Percentiles rank a stretch among this genome's conserved stretches.
Evolutionary conservation across 352 stramenopile species (phyloP).

Genomic region (Phytophthora citricola): DNA sequence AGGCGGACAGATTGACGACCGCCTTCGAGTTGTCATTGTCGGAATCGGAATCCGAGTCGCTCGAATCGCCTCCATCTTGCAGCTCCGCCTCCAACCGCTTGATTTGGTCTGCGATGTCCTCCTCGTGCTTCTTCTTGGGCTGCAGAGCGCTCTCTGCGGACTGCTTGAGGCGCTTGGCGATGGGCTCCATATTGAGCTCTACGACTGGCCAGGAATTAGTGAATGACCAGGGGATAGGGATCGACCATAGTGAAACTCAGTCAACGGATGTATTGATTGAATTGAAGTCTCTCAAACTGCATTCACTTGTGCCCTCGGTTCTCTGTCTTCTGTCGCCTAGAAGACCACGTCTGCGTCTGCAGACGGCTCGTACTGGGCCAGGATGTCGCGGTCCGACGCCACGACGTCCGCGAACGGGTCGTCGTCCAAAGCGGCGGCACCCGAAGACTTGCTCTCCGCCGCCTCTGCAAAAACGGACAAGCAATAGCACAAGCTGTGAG

Average conservation of each 20-base stretch:
- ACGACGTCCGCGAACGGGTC: conserved; percentile 79
- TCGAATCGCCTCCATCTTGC: conserved; percentile 42
- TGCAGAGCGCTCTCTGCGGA: conserved; percentile 70
- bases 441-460: conserved; percentile 17
- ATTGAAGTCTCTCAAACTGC: conserved; percentile 25
- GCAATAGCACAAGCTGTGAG: conserved; percentile 8
- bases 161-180: conserved; percentile 84
- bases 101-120: conserved; percentile 76
- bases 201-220: conserved; percentile 33
- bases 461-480: conserved; percentile 14
- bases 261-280: conserved; percentile 30
- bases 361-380: conserved; percentile 80
- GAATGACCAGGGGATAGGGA: conserved; percentile 15
- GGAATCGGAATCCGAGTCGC: conserved; percentile 36
- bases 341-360: conserved; percentile 85
- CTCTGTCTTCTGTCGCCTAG: conserved; percentile 35
- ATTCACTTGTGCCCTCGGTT: conserved; percentile 6
- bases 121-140: conserved; percentile 30
- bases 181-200: conserved; percentile 65
- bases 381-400: conserved; percentile 78
- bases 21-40: conserved; percentile 30
- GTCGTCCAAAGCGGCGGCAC: conserved; percentile 38
- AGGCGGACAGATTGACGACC: conserved; percentile 77
- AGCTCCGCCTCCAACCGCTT: conserved; percentile 77
- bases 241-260: conserved; percentile 29